phyloP scores from a whole-genome alignment of 768 basidiomycete species.

The Mycena rebaudengoi region DNA sequence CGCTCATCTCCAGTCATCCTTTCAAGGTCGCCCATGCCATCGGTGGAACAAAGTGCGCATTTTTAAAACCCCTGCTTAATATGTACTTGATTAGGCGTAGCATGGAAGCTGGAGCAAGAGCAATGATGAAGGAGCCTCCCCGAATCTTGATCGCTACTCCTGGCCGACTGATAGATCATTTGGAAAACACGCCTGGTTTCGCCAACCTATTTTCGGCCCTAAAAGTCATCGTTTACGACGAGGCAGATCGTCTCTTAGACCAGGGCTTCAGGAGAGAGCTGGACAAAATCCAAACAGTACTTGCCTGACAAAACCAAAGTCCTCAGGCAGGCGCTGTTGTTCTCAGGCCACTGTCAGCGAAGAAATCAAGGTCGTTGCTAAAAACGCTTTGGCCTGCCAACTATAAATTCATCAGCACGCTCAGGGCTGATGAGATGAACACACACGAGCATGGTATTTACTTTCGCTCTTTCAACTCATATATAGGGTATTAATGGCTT shows the following conservation, averaged over 20 bases:
- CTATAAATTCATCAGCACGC: constrained; percentile 64
- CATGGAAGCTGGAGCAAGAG: constrained; percentile 27
- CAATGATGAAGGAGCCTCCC: constrained; percentile 37
- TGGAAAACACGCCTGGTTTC: constrained; percentile 55
- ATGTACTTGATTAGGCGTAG: constrained; percentile 17
- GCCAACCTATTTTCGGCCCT: constrained; percentile 45
- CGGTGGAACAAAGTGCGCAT: constrained; percentile 60
- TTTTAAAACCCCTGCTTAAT: background rate
- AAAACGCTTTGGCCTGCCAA: constrained; percentile 32
- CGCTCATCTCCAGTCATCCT: constrained; percentile 48
- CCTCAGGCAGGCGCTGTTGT: constrained; percentile 72
- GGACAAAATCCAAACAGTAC: constrained; percentile 63
- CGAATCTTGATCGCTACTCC: constrained; percentile 80
- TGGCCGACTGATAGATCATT: constrained; percentile 76
- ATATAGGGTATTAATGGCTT: background rate
- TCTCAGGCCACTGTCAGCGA: constrained; percentile 79
- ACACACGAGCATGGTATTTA: constrained; percentile 66
- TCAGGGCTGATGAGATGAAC: constrained; percentile 63
- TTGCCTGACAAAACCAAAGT: constrained; percentile 55
- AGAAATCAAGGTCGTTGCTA: constrained; percentile 63
- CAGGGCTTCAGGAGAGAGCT: constrained; percentile 76
- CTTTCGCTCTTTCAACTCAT: background rate
- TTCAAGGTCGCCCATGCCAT: constrained; percentile 59
- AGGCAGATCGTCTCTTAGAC: constrained; percentile 79
- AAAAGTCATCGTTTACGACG: constrained; percentile 67